Conservation (phyloP, 2,329 filamentous ascomycete genomes). For the Neocucurbitaria cava region DNA sequence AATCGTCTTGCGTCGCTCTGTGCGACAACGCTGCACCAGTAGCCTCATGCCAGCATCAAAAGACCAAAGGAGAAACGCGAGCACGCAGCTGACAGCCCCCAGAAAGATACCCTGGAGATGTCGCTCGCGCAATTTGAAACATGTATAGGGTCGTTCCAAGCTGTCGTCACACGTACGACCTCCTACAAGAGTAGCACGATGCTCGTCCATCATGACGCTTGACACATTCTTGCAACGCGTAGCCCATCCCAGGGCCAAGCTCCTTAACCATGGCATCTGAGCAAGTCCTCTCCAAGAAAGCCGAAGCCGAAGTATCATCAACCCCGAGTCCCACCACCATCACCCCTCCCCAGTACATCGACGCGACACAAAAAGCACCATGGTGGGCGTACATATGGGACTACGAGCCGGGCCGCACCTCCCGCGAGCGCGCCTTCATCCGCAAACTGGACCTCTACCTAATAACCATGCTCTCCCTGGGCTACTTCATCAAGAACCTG, state of each 20-base stretch:
- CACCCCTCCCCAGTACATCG: not conserved
- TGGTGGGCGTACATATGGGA: slow-evolving; percentile 39
- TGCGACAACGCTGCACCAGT: not conserved
- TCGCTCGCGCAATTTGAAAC: slow-evolving; percentile 19
- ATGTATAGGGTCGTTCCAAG: slow-evolving; percentile 16
- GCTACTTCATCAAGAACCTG: slow-evolving; percentile 36
- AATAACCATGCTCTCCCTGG: slow-evolving; percentile 27
- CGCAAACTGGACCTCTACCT: slow-evolving; percentile 30
- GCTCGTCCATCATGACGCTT: not conserved
- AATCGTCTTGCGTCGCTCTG: not conserved
- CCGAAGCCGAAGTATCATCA: slow-evolving; percentile 1
- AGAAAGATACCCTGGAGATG: not conserved
- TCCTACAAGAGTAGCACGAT: not conserved
- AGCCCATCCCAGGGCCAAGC: not conserved
- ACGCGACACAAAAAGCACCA: slow-evolving; percentile 21
- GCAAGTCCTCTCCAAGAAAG: not conserved
- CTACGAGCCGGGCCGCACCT: slow-evolving; percentile 31
- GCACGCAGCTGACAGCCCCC: not conserved
- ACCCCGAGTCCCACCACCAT: not conserved
- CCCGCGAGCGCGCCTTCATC: slow-evolving; percentile 28
- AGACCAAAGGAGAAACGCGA: not conserved
- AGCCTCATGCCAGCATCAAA: not conserved
- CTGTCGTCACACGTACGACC: not conserved
- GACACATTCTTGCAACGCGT: not conserved
- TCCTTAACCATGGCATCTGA: not conserved